Percentiles rank a stretch among this genome's conserved stretches.
phyloP scores from a whole-genome alignment of 371 early-diverging fungal genomes.

The Catenaria anguillulae region DNA sequence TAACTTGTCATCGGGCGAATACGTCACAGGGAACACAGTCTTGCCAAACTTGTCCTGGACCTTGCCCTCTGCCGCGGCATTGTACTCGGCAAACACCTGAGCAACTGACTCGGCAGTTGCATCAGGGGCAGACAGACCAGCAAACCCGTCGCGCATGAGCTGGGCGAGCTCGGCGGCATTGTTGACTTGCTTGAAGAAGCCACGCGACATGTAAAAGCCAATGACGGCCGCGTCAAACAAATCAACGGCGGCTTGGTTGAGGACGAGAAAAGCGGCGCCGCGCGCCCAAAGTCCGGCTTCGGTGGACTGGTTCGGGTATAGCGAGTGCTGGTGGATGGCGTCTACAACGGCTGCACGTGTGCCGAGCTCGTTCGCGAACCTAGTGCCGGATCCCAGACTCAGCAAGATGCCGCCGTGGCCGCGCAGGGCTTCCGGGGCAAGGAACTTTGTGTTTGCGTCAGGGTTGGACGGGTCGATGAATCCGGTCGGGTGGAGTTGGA shows the following conservation, averaged over 20 bases:
- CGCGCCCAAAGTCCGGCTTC: constrained; percentile 6
- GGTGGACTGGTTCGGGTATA: neutral
- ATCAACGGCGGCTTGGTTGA: constrained; percentile 37
- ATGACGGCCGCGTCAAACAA: constrained; percentile 37
- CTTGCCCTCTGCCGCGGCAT: constrained; percentile 52
- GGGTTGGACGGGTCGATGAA: constrained; percentile 82
- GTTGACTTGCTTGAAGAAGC: constrained; percentile 65
- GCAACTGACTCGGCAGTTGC: constrained; percentile 33
- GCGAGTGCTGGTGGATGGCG: constrained; percentile 48
- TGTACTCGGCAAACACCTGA: constrained; percentile 62
- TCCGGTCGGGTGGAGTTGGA: constrained; percentile 96
- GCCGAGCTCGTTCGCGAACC: constrained; percentile 86
- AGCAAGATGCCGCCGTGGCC: constrained; percentile 86
- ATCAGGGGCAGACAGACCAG: constrained; percentile 24
- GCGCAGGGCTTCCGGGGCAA: constrained; percentile 93
- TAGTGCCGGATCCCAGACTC: constrained; percentile 56
- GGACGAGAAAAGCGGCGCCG: constrained; percentile 30
- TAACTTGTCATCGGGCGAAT: constrained; percentile 39
- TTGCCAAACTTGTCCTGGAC: constrained; percentile 76
- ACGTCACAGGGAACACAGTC: constrained; percentile 69
- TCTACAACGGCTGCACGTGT: constrained; percentile 75
- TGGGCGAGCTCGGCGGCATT: constrained; percentile 59
- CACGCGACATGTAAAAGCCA: constrained; percentile 43
- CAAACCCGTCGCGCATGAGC: constrained; percentile 42
- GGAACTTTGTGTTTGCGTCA: constrained; percentile 67